Percentiles rank a stretch among this genome's conserved stretches.
These are phyloP conservation scores for Incumbomyces lentus DNA, from an alignment of 2,329 filamentous ascomycete genomes.

Conservation along the genomic window DNA sequence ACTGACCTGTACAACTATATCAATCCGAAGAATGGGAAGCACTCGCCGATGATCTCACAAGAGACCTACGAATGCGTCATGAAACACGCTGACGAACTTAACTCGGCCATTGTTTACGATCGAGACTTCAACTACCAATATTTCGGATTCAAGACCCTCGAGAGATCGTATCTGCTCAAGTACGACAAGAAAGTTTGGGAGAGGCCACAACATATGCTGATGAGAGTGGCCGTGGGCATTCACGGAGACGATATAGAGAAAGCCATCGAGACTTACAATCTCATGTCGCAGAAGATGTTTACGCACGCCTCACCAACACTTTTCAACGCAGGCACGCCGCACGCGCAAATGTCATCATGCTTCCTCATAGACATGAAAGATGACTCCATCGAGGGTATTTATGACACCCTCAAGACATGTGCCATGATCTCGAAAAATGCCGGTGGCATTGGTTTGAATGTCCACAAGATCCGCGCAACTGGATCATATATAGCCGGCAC, in stretches of 20 bases:
- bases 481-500: conserved; percentile 97
- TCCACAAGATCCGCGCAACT: conserved; percentile 92
- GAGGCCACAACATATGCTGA: conserved; percentile 98
- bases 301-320: conserved; percentile 96
- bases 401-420: conserved; percentile 97
- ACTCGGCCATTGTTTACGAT: conserved; percentile 98
- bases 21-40: conserved; percentile 78
- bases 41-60: conserved; percentile 90
- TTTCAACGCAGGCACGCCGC: conserved; percentile 94
- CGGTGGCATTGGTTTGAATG: conserved; percentile 92
- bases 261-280: conserved; percentile 93
- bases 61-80: conserved; percentile 86
- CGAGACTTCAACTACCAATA: conserved; percentile 99
- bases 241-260: conserved; percentile 91
- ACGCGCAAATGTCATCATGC: conserved; percentile 91
- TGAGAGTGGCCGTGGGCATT: conserved; percentile 96
- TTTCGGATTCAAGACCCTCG: conserved; percentile 98
- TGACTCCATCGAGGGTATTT: conserved; percentile 98
- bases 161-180: conserved; percentile 93
- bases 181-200: conserved; percentile 94
- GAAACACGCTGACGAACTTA: conserved; percentile 92
- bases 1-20: conserved; percentile 90
- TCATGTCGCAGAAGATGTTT: conserved; percentile 98
- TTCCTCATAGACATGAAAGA: conserved; percentile 99
- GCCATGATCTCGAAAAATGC: conserved; percentile 99